A percentile compares a stretch with the other conserved stretches of the same genome.
Conservation (phyloP, 2,329 filamentous ascomycete genomes). For the Cercospora beticola region DNA sequence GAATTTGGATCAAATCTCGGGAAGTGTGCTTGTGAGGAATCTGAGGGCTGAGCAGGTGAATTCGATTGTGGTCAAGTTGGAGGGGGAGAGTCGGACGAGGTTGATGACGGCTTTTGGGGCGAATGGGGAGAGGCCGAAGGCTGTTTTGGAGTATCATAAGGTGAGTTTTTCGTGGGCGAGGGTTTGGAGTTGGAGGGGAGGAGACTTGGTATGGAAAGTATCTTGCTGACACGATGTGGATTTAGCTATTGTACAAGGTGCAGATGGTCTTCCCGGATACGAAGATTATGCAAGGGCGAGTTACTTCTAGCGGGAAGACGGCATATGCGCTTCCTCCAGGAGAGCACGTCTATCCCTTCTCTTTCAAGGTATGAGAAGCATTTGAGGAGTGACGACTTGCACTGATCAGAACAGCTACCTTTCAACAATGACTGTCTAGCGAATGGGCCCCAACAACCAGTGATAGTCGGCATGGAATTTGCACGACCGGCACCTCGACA, state of each 20-base stretch:
- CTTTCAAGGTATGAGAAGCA: conserved; percentile 61
- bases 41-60: conserved; percentile 48
- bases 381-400: too few relatives aligned
- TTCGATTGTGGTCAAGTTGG: conserved; percentile 74
- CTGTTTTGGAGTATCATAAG: conserved; percentile 54
- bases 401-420: conserved; percentile 48
- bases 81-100: conserved; percentile 73
- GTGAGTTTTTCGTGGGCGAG: conserved; percentile 22
- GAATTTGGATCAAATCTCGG: conserved; percentile 72
- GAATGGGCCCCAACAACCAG: conserved; percentile 39
- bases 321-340: conserved; percentile 65
- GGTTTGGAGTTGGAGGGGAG: too few relatives aligned
- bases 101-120: conserved; percentile 53
- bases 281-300: conserved; percentile 39
- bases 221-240: too few relatives aligned
- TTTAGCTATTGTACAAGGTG: conserved; percentile 69
- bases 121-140: conserved; percentile 46
- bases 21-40: conserved; percentile 51
- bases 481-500: conserved; percentile 57
- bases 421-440: conserved; percentile 72
- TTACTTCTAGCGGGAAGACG: conserved; percentile 35
- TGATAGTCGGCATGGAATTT: conserved; percentile 48
- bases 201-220: too few relatives aligned
- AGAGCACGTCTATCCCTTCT: conserved; percentile 73
- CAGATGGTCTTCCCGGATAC: conserved; percentile 54